Base-by-base conservation (phyloP, 495 filamentous ascomycete genomes). In the Trichoderma parareesei region DNA sequence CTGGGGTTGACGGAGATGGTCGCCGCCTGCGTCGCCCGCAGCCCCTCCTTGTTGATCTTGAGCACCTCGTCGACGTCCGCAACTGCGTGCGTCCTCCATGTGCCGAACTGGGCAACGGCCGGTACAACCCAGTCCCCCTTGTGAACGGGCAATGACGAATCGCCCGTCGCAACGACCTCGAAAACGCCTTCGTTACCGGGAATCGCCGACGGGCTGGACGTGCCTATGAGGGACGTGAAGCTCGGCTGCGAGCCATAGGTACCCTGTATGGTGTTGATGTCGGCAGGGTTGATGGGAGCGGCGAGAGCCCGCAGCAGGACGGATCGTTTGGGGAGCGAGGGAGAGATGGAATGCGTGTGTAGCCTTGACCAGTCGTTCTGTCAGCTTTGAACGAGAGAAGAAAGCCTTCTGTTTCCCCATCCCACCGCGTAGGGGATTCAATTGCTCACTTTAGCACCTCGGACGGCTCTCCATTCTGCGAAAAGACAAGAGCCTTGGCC, bases 71-170 rank as follows among this genome's bases (percentile, higher is more conserved):
- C 82, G 65, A 80, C 74, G n/a, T 81, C 77, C n/a, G 86, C 74
- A 57, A 92, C 82, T 3, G 90, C 87, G 71, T 98, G 93, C 35
- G 95, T 98, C 62, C 94, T 82, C 88, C 94, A 97, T 13, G 94
- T 97, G 18, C 94, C 94, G 69, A 92, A 90, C 0, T 87, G 87
- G 0, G 90, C 90, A 46, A 75, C 75, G 42, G 86, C 86, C 77
- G 95, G 93, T 61, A 98, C 89, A 8, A 94, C 92, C 90, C 94
- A 96, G 71, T 99, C 94, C 6, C 95, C 94, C 38, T 69, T 72
- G 0, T 42, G n/a, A 3, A 84, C 66, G 27, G 67, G 76, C 59
- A 82, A 80, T 35, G 87, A 86, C 33, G 74, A 73, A 0, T 79
- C 75, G 3, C 91, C 90, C 1, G 84, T 79, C 2, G 87, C 78